Evolutionary conservation across 2,329 filamentous ascomycete species (phyloP).

Genomic region (Aureobasidium sp.): DNA sequence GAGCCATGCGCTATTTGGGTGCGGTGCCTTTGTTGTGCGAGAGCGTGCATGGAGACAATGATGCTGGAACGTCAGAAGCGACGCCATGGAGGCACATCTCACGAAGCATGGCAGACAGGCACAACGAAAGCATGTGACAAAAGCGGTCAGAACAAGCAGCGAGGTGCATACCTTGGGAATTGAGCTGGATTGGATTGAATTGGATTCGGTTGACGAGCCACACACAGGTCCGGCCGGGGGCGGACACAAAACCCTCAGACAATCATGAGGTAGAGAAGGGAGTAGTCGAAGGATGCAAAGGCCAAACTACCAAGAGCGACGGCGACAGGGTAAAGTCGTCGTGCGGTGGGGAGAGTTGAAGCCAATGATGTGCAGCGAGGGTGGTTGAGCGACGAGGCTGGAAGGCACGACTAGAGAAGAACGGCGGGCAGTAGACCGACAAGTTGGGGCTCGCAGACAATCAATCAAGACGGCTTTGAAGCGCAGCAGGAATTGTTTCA

Average conservation of each 20-base stretch:
- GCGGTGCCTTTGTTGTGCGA: constrained; percentile 14
- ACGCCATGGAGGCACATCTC: not conserved
- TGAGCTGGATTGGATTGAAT: not conserved
- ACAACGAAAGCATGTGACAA: not conserved
- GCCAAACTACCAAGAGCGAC: constrained; percentile 5
- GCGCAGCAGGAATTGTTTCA: not conserved
- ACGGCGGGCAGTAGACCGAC: not conserved
- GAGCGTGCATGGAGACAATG: not conserved
- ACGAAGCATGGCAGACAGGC: not conserved
- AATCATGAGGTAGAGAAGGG: constrained; percentile 7
- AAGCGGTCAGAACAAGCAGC: constrained; percentile 7
- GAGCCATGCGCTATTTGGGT: constrained; percentile 9
- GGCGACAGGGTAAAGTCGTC: not conserved
- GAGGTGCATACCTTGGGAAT: constrained; percentile 11
- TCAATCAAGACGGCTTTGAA: constrained; percentile 7
- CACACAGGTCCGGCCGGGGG: constrained; percentile 16
- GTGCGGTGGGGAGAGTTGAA: not conserved
- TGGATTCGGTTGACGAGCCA: constrained; percentile 12
- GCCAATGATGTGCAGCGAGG: not conserved
- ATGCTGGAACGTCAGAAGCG: not conserved
- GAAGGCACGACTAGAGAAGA: constrained; percentile 3
- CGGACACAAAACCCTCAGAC: constrained; percentile 12
- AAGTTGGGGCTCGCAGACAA: constrained; percentile 1
- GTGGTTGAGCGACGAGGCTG: constrained; percentile 1
- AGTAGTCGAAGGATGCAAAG: not conserved